These are phyloP conservation scores for Sugiyamaella sp. DNA, from an alignment of 1,139 yeast genomes.

Conservation along the genomic window DNA sequence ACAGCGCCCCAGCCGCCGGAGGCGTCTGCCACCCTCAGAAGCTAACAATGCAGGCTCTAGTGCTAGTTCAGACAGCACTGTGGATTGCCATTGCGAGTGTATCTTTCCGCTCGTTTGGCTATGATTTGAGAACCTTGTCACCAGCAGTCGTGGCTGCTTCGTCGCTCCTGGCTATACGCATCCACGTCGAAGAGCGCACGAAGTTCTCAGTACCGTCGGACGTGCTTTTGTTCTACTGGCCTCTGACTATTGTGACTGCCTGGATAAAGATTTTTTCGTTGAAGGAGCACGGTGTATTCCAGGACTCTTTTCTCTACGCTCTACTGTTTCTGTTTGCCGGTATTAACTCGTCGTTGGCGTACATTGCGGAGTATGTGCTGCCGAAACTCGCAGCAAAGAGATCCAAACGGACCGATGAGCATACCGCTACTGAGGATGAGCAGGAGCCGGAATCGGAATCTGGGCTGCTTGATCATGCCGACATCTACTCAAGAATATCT, in stretches of 20 bases:
- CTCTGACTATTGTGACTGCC: conserved; percentile 52
- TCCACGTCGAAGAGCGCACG: conserved; percentile 73
- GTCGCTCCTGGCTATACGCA: conserved; percentile 42
- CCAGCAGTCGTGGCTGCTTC: conserved; percentile 1
- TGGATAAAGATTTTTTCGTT: conserved; percentile 50
- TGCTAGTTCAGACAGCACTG: conserved; percentile 25
- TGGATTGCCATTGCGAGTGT: conserved; percentile 23
- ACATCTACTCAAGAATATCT: conserved; percentile 72
- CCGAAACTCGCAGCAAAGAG: conserved; percentile 23
- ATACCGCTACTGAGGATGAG: conserved; percentile 6
- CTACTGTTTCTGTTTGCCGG: conserved; percentile 11
- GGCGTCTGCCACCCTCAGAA: too few species aligned
- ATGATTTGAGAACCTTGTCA: conserved; percentile 46
- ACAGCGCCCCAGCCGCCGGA: too few species aligned
- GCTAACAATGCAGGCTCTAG: conserved; percentile 30
- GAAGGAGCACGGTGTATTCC: conserved; percentile 19
- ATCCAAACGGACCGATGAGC: conserved; percentile 7
- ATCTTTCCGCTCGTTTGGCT: conserved; percentile 28
- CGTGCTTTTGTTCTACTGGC: conserved; percentile 71
- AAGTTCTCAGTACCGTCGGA: conserved; percentile 67
- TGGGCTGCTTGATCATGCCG: conserved; percentile 59
- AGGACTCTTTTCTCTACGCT: conserved; percentile 5
- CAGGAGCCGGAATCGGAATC: conserved; percentile 20
- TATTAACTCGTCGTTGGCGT: conserved; percentile 17
- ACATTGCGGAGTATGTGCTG: conserved; percentile 27